Percentiles rank a stretch among this genome's conserved stretches.
Evolutionary conservation across 1,284 basidiomycete genomes (phyloP).

Genomic region (Chalciporus piperatoides): DNA sequence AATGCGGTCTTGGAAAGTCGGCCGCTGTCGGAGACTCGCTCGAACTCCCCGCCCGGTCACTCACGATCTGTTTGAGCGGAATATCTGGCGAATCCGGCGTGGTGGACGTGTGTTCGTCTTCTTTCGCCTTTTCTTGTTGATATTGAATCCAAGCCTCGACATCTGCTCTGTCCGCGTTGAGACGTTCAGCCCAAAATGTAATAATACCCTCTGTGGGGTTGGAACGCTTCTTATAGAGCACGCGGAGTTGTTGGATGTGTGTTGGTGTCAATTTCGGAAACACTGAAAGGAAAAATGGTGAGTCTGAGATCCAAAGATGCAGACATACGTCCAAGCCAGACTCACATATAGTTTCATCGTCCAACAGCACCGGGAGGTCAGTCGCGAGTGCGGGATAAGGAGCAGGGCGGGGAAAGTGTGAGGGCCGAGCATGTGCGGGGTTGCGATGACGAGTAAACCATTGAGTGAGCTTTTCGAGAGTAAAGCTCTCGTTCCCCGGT

Average conservation of each 20-base stretch:
- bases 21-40: slow-evolving; percentile 21
- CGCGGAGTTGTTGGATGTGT: slow-evolving; percentile 25
- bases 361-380: slow-evolving; percentile 3
- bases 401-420: neutral
- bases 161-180: slow-evolving; percentile 22
- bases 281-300: slow-evolving; percentile 11
- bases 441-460: slow-evolving; percentile 29
- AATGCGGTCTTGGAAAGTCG: slow-evolving; percentile 20
- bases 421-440: neutral
- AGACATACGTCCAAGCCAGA: neutral
- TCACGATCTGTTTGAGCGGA: neutral
- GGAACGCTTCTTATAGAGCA: slow-evolving; percentile 14
- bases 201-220: slow-evolving; percentile 25
- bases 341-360: slow-evolving; percentile 30
- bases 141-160: slow-evolving; percentile 28
- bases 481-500: slow-evolving; percentile 24
- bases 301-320: neutral
- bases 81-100: slow-evolving; percentile 8
- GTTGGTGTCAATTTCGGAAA: slow-evolving; percentile 26
- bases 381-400: neutral
- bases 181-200: slow-evolving; percentile 26
- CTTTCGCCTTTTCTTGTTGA: slow-evolving; percentile 27
- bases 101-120: neutral
- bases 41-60: neutral
- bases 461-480: slow-evolving; percentile 15